A percentile compares a stretch with the other conserved stretches of the same genome.
phyloP scores from a whole-genome alignment of 768 basidiomycete species.

The Tricholoma sp. region DNA sequence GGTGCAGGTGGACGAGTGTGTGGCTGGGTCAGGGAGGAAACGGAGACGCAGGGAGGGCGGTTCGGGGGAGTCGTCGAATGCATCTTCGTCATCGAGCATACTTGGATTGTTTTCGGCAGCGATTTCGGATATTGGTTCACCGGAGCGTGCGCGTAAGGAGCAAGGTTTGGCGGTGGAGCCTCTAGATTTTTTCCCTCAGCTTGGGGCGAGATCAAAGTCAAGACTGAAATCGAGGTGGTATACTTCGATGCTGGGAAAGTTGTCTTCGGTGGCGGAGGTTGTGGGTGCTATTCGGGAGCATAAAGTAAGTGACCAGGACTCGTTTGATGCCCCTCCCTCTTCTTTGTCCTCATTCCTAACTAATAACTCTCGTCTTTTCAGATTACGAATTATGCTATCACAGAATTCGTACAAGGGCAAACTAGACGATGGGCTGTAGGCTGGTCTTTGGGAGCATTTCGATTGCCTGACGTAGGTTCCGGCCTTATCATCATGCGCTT shows the following conservation, averaged over 20 bases:
- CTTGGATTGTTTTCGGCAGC: no score
- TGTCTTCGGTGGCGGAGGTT: conserved; percentile 64
- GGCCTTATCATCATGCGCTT: not conserved
- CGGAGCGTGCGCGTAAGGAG: not conserved
- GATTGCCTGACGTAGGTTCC: conserved; percentile 71
- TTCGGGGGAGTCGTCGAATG: no score
- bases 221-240: conserved; percentile 63
- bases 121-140: no score
- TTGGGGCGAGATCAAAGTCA: not conserved
- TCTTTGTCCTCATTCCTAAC: not conserved
- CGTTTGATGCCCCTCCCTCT: not conserved
- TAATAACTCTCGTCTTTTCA: conserved; percentile 22
- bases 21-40: not conserved
- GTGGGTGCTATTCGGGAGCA: conserved; percentile 46
- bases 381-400: conserved; percentile 85
- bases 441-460: conserved; percentile 69
- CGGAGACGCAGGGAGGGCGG: not conserved
- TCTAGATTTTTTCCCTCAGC: not conserved
- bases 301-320: conserved; percentile 20
- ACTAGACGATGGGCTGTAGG: conserved; percentile 91
- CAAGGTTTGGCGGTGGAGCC: not conserved
- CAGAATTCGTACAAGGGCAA: conserved; percentile 79
- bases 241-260: conserved; percentile 88
- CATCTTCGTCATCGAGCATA: no score
- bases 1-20: no score